Evolutionary conservation across 164 flowering plant species (phyloP), one percentile per base, ranked within the genome.

Genomic region (Kingdonia uniflora): DNA sequence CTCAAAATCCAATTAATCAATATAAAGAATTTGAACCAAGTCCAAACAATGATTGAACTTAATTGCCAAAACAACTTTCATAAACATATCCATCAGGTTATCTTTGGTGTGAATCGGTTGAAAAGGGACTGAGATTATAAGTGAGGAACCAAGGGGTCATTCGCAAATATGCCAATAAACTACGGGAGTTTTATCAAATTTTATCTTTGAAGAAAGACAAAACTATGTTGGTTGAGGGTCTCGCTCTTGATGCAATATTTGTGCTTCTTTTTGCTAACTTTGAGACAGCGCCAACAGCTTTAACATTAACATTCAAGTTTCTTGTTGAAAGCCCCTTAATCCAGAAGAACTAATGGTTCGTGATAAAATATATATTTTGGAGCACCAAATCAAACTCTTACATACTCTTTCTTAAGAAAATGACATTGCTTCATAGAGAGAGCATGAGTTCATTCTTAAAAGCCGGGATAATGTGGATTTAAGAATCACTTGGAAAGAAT

Each of bases 331-430:
- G 81, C 66, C 92, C 97, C 37, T 35, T 56, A 40, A 89, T 76
- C 76, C 81, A 49, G 57, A 79, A 45, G 58, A 67, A 65, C 55
- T 90, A 63, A 73, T 66, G 70, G 97, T 90, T 5, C 8, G 78
- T 63, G 12, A 49, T 1, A 58, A n/a, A 22, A 6, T 40, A n/a
- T 3, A 2, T 24, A 15, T 12, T 3, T 13, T 35, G 19, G n/a
- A n/a, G n/a, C n/a, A n/a, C n/a, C n/a, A n/a, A n/a, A 38, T 4
- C 4, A 35, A 13, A 0, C 15, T 2, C 20, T 44, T 7, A 20
- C 12, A 5, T 6, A 20, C 2, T 10, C n/a, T 14, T 44, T 5
- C 1, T 5, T 12, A 4, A 19, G 14, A 29, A 13, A 17, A 51
- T 29, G 26, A 17, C 37, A 19, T 29, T 26, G 39, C 15, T n/a